A percentile compares a stretch with the other conserved stretches of the same genome.
phyloP scores from a whole-genome alignment of 2,329 filamentous ascomycete species.

The Magnaporthales sp. region DNA sequence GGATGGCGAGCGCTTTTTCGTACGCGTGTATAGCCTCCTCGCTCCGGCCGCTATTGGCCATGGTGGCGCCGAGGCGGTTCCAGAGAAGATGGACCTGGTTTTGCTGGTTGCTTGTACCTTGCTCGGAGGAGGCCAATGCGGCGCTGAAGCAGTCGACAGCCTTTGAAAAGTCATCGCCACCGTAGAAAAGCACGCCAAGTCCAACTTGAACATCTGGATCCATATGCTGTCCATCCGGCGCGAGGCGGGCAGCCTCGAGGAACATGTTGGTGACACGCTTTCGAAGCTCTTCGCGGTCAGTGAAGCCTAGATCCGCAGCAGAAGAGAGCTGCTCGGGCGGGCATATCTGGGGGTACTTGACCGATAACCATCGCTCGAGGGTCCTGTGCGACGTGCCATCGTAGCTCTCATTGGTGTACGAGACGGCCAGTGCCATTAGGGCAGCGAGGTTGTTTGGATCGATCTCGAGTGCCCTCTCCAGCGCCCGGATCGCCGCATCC shows the following conservation, averaged over 20 bases:
- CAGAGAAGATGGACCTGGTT: constrained; percentile 89
- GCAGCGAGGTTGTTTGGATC: constrained; percentile 82
- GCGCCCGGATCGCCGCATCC: constrained; percentile 83
- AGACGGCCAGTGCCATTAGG: constrained; percentile 91
- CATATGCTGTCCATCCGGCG: constrained; percentile 88
- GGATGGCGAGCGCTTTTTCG: constrained; percentile 79
- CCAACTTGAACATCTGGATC: constrained; percentile 98
- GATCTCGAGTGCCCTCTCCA: constrained; percentile 83
- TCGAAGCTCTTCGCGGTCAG: constrained; percentile 82
- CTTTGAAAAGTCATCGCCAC: constrained; percentile 95
- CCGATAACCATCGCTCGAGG: constrained; percentile 91
- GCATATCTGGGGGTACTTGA: constrained; percentile 82
- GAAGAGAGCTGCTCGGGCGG: constrained; percentile 63
- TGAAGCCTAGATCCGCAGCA: constrained; percentile 83
- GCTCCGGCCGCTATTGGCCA: constrained; percentile 86
- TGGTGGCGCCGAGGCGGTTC: constrained; percentile 92
- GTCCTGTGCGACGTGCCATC: constrained; percentile 95
- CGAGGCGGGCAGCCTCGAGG: constrained; percentile 85
- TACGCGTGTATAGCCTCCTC: constrained; percentile 98
- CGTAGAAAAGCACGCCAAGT: constrained; percentile 93
- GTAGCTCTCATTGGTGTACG: constrained; percentile 98
- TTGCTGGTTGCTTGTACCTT: constrained; percentile 73
- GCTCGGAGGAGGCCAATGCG: constrained; percentile 77
- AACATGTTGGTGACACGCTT: constrained; percentile 86
- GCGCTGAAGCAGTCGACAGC: constrained; percentile 97